phyloP scores from a whole-genome alignment of 768 basidiomycete species.

The Artomyces pyxidatus region DNA sequence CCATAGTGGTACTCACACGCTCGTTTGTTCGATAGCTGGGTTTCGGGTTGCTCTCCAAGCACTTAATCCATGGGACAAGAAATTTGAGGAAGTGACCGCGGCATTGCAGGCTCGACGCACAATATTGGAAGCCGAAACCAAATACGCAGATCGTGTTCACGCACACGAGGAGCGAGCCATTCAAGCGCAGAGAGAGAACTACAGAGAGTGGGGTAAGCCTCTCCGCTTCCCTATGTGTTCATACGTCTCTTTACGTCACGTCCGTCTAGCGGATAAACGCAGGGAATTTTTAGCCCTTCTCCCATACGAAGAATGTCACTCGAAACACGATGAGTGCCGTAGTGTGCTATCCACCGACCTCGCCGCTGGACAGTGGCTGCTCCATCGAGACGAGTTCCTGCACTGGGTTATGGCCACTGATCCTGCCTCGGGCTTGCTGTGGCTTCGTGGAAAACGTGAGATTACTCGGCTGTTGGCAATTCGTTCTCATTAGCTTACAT shows the following conservation, averaged over 20 bases:
- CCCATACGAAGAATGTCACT: constrained; percentile 3
- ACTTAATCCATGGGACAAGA: constrained; percentile 5
- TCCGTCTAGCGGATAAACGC: too few species aligned
- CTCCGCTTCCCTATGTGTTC: not conserved
- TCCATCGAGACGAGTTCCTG: not conserved
- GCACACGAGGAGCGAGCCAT: not conserved
- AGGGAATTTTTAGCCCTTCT: not conserved
- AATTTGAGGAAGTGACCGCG: not conserved
- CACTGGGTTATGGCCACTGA: not conserved
- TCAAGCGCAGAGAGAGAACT: not conserved
- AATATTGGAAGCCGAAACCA: not conserved
- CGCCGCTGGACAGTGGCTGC: not conserved
- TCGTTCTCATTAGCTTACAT: not conserved
- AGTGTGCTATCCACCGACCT: not conserved
- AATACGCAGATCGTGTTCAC: not conserved
- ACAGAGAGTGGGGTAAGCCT: not conserved
- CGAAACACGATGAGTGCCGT: constrained; percentile 3
- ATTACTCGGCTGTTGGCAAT: not conserved
- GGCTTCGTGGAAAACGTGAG: constrained; percentile 5
- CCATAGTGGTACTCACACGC: not conserved
- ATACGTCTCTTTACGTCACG: not conserved
- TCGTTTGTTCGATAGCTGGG: not conserved
- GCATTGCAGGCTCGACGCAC: not conserved
- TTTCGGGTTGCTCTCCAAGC: not conserved
- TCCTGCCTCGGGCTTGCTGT: not conserved